Percentiles rank a stretch among this genome's conserved stretches.
Evolutionary conservation across 116 monocot species (phyloP).

Genomic region (Trichopus zeylanicus): DNA sequence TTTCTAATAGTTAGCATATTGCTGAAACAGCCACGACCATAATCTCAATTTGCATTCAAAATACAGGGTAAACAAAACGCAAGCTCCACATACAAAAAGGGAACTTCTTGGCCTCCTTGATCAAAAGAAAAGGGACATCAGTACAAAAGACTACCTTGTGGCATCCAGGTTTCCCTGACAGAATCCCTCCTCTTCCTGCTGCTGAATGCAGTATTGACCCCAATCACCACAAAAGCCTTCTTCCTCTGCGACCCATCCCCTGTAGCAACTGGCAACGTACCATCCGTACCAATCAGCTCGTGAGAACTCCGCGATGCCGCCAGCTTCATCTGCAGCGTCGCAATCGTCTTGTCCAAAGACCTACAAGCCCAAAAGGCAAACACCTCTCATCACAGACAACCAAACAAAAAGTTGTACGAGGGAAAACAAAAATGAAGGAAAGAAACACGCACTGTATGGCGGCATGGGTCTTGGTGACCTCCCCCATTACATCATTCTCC

Average conservation of each 20-base stretch:
- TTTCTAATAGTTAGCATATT: too few species aligned
- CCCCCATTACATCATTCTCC: constrained; percentile 75
- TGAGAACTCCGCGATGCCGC: constrained; percentile 57
- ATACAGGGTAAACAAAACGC: too few species aligned
- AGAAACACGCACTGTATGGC: constrained; percentile 91
- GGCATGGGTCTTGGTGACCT: constrained; percentile 82
- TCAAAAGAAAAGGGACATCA: too few species aligned
- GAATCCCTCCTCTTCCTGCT: constrained; percentile 89
- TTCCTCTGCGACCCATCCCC: constrained; percentile 34
- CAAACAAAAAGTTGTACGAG: too few species aligned
- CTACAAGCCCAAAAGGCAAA: constrained; percentile 25
- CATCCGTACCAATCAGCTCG: constrained; percentile 34
- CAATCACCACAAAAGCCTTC: constrained; percentile 92
- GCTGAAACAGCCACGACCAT: too few species aligned
- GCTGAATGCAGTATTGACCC: constrained; percentile 91
- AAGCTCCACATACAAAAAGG: too few species aligned
- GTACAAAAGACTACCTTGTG: constrained; percentile 52
- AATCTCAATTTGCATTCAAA: too few species aligned
- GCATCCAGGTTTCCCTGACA: constrained; percentile 91
- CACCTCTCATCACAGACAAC: not conserved
- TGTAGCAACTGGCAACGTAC: constrained; percentile 22
- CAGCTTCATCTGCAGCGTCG: constrained; percentile 86
- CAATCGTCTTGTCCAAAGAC: constrained; percentile 79
- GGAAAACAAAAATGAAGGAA: too few species aligned
- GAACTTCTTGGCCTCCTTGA: too few species aligned